Evolutionary conservation across 768 basidiomycete species (phyloP).

Genomic region (Crucibulum laeve): DNA sequence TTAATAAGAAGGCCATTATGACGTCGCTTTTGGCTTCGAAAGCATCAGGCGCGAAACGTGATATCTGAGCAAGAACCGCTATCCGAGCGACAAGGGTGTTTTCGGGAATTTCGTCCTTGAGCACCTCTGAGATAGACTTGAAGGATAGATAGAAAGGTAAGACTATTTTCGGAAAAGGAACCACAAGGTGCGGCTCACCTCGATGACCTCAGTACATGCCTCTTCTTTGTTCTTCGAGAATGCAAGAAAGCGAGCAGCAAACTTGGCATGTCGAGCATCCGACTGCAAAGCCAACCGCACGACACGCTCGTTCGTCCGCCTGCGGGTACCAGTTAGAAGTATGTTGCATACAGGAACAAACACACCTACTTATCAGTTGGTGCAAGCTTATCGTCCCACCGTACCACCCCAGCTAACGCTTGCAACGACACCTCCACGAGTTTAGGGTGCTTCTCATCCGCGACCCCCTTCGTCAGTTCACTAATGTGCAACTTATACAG

Average conservation of each 20-base stretch:
- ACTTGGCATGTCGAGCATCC: conserved; percentile 73
- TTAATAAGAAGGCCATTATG: conserved; percentile 68
- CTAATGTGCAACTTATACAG: conserved; percentile 71
- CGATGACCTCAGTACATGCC: conserved; percentile 50
- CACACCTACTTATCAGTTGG: conserved; percentile 63
- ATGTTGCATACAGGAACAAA: not conserved
- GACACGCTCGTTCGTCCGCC: conserved; percentile 65
- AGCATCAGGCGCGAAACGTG: conserved; percentile 58
- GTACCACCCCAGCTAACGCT: conserved; percentile 66
- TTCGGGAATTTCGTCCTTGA: conserved; percentile 42
- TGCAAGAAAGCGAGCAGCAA: conserved; percentile 73
- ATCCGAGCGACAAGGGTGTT: conserved; percentile 62
- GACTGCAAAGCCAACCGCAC: conserved; percentile 53
- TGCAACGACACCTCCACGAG: conserved; percentile 69
- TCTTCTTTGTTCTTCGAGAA: conserved; percentile 49
- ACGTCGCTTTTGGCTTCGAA: conserved; percentile 79
- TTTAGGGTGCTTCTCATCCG: conserved; percentile 51
- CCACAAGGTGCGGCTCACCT: conserved; percentile 38
- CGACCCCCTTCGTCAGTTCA: conserved; percentile 71
- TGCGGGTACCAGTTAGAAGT: conserved; percentile 19
- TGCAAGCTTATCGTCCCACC: conserved; percentile 51
- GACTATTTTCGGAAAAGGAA: not conserved
- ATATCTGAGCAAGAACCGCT: conserved; percentile 71
- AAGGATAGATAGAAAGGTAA: not conserved
- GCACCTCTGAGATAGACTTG: conserved; percentile 54